These are phyloP conservation scores for Medicago arabica DNA, from an alignment of 306 rosid genomes.

Conservation along the genomic window DNA sequence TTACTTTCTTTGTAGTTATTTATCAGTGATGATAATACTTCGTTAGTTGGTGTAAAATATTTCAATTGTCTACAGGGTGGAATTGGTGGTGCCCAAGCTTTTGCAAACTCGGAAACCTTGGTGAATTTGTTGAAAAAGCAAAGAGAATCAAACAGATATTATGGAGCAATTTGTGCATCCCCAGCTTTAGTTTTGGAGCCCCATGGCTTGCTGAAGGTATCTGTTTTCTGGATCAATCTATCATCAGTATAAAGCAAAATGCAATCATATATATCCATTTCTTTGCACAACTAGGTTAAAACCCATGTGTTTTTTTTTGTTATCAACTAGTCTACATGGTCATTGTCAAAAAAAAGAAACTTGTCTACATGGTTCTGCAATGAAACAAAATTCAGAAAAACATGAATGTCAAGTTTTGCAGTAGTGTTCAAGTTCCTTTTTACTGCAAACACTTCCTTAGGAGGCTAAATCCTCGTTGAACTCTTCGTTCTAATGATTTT, in stretches of 20 bases:
- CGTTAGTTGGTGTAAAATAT: constrained; percentile 32
- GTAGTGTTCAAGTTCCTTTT: not conserved
- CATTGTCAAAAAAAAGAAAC: too few species aligned
- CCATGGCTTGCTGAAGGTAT: constrained; percentile 89
- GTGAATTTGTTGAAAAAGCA: constrained; percentile 76
- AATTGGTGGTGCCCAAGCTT: constrained; percentile 91
- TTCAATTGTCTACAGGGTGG: constrained; percentile 73
- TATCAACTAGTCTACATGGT: too few species aligned
- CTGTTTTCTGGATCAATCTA: constrained; percentile 25
- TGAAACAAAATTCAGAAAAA: not conserved
- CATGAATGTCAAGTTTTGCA: not conserved
- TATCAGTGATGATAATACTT: not conserved
- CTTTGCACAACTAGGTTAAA: not conserved
- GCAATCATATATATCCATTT: not conserved
- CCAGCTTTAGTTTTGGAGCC: constrained; percentile 92
- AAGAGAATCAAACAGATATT: constrained; percentile 71
- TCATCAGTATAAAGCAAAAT: not conserved
- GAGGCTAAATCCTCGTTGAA: not conserved
- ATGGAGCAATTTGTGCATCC: constrained; percentile 97
- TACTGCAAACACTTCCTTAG: not conserved
- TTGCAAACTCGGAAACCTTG: constrained; percentile 78
- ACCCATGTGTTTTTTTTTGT: too few species aligned
- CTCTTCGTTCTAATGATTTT: constrained; percentile 4
- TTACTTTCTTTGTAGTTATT: constrained; percentile 1
- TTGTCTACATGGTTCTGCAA: not conserved